Percentiles rank a stretch among this genome's conserved stretches.
phyloP scores from a whole-genome alignment of 2,329 filamentous ascomycete genomes.

The Ciborinia camelliae region DNA sequence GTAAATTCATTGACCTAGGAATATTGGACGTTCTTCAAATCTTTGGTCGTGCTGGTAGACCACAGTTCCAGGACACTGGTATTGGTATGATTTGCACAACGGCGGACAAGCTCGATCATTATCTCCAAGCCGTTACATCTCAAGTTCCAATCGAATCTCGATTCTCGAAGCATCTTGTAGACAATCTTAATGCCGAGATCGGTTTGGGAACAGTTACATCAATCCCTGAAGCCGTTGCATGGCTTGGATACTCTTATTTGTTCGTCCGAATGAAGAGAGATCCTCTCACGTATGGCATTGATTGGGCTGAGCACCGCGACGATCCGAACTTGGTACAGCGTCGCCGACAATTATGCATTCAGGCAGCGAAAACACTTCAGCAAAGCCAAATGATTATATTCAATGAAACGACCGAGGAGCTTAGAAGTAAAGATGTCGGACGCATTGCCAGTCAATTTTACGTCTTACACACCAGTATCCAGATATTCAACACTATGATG shows the following conservation, averaged over 20 bases:
- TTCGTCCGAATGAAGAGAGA: conserved; percentile 96
- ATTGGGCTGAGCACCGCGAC: conserved; percentile 85
- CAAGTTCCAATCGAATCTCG: conserved; percentile 97
- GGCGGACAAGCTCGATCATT: conserved; percentile 88
- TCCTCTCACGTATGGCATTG: conserved; percentile 88
- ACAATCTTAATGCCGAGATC: conserved; percentile 96
- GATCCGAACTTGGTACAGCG: conserved; percentile 85
- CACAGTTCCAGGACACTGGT: conserved; percentile 95
- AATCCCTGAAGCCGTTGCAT: conserved; percentile 87
- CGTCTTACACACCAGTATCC: conserved; percentile 86
- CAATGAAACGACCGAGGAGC: conserved; percentile 89
- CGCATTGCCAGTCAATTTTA: conserved; percentile 98
- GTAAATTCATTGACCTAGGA: conserved; percentile 93
- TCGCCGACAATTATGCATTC: conserved; percentile 78
- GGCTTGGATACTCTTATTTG: conserved; percentile 96
- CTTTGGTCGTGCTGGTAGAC: conserved; percentile 94
- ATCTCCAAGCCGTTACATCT: conserved; percentile 87
- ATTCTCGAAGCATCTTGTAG: conserved; percentile 89
- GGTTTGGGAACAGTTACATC: conserved; percentile 92
- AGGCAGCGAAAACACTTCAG: conserved; percentile 82
- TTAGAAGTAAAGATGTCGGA: conserved; percentile 91
- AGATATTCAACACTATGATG: conserved; percentile 98
- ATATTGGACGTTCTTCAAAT: conserved; percentile 97
- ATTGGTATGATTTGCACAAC: conserved; percentile 98
- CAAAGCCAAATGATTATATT: conserved; percentile 99